Percentiles rank a stretch among this genome's conserved stretches.
phyloP scores from a whole-genome alignment of 495 filamentous ascomycete species.

The Penicillium cinerascens region DNA sequence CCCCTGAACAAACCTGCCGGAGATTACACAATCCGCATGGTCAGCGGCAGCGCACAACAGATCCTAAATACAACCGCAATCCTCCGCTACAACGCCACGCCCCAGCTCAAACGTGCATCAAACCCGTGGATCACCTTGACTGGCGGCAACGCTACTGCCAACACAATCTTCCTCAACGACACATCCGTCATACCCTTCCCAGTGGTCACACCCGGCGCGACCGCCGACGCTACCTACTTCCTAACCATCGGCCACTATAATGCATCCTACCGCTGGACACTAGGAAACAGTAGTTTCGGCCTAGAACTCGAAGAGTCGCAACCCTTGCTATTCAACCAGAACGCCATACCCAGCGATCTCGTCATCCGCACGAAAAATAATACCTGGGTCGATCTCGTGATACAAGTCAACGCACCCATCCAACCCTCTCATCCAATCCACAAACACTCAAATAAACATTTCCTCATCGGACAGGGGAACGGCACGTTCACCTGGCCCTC shows the following conservation, averaged over 20 bases:
- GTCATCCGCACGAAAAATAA: conserved; percentile 50
- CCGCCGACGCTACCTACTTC: conserved; percentile 38
- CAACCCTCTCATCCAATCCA: conserved; percentile 55
- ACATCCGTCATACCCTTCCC: conserved; percentile 40
- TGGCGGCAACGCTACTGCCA: conserved; percentile 29
- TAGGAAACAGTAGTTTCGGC: conserved; percentile 38
- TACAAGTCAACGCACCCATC: conserved; percentile 32
- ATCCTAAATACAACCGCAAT: conserved; percentile 34
- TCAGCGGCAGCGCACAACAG: conserved; percentile 31
- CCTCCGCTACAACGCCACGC: conserved; percentile 22
- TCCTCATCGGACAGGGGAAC: conserved; percentile 48
- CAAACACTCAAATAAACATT: conserved; percentile 61
- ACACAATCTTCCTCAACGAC: conserved; percentile 40
- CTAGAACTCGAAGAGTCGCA: conserved; percentile 34
- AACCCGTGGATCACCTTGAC: conserved; percentile 41
- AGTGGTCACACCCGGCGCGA: conserved; percentile 29
- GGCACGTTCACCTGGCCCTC: conserved; percentile 48
- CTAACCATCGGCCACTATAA: conserved; percentile 35
- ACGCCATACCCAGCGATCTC: conserved; percentile 32
- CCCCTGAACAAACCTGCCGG: conserved; percentile 31
- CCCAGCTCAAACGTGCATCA: conserved; percentile 15
- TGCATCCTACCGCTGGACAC: conserved; percentile 44
- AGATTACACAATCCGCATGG: conserved; percentile 37
- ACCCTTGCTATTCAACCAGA: conserved; percentile 48
- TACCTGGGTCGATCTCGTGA: conserved; percentile 58